Evolutionary conservation across 1,284 basidiomycete species (phyloP).

Genomic region (Austroboletus sp.): DNA sequence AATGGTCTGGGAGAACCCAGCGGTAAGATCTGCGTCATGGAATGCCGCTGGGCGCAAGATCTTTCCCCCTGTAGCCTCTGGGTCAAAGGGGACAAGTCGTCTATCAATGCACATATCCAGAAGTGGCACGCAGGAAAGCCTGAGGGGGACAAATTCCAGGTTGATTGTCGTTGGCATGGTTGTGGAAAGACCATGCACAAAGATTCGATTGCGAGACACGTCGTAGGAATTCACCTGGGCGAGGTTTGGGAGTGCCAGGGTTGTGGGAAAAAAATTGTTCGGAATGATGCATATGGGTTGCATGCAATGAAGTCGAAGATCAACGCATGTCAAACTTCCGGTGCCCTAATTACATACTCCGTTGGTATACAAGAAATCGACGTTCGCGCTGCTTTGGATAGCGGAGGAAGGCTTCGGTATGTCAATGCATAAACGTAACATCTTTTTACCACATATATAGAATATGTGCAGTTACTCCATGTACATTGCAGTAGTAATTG

Average conservation of each 20-base stretch:
- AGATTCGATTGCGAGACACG: slow-evolving; percentile 17
- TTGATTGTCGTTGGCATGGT: slow-evolving; percentile 11
- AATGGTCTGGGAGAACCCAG: neutral
- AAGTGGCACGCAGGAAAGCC: slow-evolving; percentile 17
- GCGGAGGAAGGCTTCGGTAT: neutral
- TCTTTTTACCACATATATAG: no score
- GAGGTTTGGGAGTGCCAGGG: slow-evolving; percentile 15
- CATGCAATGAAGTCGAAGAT: slow-evolving; percentile 5
- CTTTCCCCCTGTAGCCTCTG: slow-evolving; percentile 11
- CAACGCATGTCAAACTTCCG: slow-evolving; percentile 7
- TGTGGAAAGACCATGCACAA: slow-evolving; percentile 16
- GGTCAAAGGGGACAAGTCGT: slow-evolving; percentile 18
- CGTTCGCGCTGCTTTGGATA: slow-evolving; percentile 7
- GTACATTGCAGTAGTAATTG: no score
- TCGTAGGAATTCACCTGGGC: slow-evolving; percentile 12
- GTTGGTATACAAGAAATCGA: slow-evolving; percentile 2
- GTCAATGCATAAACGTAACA: neutral
- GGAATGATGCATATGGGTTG: slow-evolving; percentile 7
- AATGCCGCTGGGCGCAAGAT: slow-evolving; percentile 13
- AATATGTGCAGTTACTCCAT: no score
- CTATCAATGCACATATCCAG: slow-evolving; percentile 15
- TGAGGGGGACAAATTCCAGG: slow-evolving; percentile 11
- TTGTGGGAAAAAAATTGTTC: slow-evolving; percentile 4
- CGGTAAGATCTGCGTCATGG: slow-evolving; percentile 7
- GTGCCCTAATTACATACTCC: slow-evolving; percentile 11